Evolutionary conservation across 1,284 basidiomycete species (phyloP).

Genomic region (Pholiota adiposa): DNA sequence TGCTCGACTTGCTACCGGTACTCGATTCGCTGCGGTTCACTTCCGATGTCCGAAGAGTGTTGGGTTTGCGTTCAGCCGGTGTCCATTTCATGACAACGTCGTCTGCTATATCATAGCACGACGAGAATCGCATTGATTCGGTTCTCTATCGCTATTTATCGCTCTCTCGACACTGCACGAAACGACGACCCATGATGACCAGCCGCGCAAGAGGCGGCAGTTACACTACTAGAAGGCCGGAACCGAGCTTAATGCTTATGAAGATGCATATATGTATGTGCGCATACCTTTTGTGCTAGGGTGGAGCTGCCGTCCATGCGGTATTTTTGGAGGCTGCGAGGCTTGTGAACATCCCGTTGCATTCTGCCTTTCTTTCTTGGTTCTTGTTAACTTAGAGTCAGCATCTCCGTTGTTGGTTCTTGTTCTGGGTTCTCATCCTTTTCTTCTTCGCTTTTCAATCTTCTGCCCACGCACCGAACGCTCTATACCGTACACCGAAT

Average conservation of each 20-base stretch:
- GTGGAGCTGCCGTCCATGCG: background rate
- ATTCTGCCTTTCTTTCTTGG: background rate
- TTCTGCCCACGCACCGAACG: background rate
- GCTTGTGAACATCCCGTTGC: background rate
- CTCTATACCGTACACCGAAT: background rate
- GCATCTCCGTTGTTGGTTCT: background rate
- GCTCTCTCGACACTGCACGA: background rate
- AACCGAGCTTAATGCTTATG: background rate
- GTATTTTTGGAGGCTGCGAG: background rate
- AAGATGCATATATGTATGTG: background rate
- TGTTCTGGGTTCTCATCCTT: background rate
- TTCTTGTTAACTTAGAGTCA: slow-evolving; percentile 9
- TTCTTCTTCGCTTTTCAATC: background rate
- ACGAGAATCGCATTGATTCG: background rate
- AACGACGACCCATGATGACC: slow-evolving; percentile 2
- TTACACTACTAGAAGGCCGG: slow-evolving; percentile 1
- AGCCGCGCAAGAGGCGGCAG: background rate
- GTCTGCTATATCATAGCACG: slow-evolving; percentile 8
- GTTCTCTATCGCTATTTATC: slow-evolving; percentile 8
- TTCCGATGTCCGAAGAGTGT: slow-evolving; percentile 89
- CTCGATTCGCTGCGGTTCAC: slow-evolving; percentile 96
- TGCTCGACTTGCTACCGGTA: slow-evolving; percentile 94
- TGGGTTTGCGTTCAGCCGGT: slow-evolving; percentile 75
- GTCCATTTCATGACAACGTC: slow-evolving; percentile 11
- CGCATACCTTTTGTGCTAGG: background rate